Base-by-base conservation (phyloP, 176 grass and related monocot genomes). In the Guadua angustifolia region DNA sequence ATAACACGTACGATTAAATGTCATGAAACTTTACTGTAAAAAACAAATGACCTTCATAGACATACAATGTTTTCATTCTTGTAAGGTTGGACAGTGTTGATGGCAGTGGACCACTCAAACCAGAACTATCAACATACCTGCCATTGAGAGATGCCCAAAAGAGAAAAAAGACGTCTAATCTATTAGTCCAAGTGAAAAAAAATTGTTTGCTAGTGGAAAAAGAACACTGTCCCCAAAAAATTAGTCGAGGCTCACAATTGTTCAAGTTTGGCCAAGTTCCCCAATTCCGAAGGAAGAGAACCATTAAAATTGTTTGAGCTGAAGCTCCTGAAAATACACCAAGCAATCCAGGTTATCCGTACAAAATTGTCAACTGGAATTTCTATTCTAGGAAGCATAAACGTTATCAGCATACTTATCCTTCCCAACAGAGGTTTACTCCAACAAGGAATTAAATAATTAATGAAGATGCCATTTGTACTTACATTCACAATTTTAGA, bases 101-200 rank as follows among this genome's bases (percentile, higher is more conserved):
- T 38, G 93, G 95, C 15, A 98, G 36, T 0, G 85, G 79, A 55
- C 91, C 95, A 35, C 68, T 88, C 51, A 93, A 79, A 56, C 91
- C 95, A 84, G 87, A 63, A 78, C 95, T 98, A 46, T 84, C 72
- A 11, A 94, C 80, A 79, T 98, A 95, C 64, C 95, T 95, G 63
- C 25, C 83, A 69, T 86, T 65, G 19, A 74, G 36, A 75, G 7
- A 80, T 42, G 58, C 5, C 39, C 6, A 66, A 69, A 77, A 22
- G n/a, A n/a, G n/a, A n/a, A n/a, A 85, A 18, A 88, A 63, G 14
- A 18, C 55, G 56, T 52, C 56, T 44, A 16, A 7, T 40, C 22
- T 5, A 50, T 42, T 60, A 42, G 45, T 56, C 15, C 80, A 88
- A 83, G 80, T 0, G 1, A 78, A 43, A 40, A 53, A 36, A 21